Base-by-base conservation (phyloP, 768 basidiomycete species). In the Thelephora ganbajun region DNA sequence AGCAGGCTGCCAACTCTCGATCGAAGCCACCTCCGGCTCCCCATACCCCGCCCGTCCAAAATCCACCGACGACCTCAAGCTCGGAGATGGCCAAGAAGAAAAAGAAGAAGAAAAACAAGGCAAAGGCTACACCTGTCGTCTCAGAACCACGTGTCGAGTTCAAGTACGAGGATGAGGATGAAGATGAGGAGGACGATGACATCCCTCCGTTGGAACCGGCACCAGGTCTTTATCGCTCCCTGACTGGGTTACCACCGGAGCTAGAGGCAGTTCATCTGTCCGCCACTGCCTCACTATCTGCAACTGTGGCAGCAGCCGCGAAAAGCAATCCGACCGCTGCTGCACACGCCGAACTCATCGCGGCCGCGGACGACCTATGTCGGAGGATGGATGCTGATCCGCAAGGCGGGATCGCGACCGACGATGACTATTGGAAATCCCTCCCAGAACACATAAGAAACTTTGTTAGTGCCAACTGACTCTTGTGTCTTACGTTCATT, bases 371-470 rank as follows among this genome's bases (percentile, higher is more conserved):
- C 58, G 79, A 83, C 57, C 62, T 81, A 35, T 77, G 77, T 54
- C 68, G 72, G 57, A 71, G 70, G 60, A 73, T 76, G 58, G 67
- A 71, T 61, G 69, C 68, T 46, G 55, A 57, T 54, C 54, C 63
- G 60, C 56, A 44, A 54, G 66, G 44, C 35, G 51, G 49, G 61
- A 62, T 51, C 49, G 59, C 49, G 42, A 65, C 69, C 44, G 78
- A 79, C 52, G 77, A 80, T 53, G 77, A 77, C 43, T 82, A 83
- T 58, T 81, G 80, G 82, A 72, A 76, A 43, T 72, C 74, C 35
- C 69, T 84, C 41, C 81, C 83, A 34, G 70, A 74, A 19, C 77
- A 83, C 55, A 71, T 83, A 50, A 73, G 79, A 57, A 77, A 72
- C 52, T 83, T 83, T 60, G 80, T 54, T 56, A 54, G 53, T 51